These are phyloP conservation scores for Cokeromyces recurvatus DNA, from an alignment of 371 early-diverging fungal genomes.

Conservation along the genomic window DNA sequence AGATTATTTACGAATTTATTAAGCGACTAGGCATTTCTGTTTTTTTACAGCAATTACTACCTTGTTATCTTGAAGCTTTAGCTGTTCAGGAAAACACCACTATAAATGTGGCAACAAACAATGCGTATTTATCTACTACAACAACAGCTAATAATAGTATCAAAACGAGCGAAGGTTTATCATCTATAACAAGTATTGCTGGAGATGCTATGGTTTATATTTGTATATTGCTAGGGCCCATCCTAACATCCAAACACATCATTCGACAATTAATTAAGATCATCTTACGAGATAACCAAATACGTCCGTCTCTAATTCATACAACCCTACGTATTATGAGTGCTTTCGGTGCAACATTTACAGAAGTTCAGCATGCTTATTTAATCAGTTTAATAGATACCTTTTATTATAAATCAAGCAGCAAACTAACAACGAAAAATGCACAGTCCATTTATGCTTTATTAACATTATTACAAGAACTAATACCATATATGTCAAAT, in stretches of 20 bases:
- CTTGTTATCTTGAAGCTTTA: slow-evolving; percentile 58
- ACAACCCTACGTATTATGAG: slow-evolving; percentile 47
- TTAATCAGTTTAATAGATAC: slow-evolving; percentile 47
- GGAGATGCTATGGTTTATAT: slow-evolving; percentile 50
- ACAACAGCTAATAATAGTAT: no score
- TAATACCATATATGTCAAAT: slow-evolving; percentile 39
- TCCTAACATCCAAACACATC: slow-evolving; percentile 60
- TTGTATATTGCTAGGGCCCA: slow-evolving; percentile 51
- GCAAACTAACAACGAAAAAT: slow-evolving; percentile 18
- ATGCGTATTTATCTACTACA: no score
- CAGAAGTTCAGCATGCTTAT: slow-evolving; percentile 56
- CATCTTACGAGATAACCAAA: slow-evolving; percentile 44
- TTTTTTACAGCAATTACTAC: slow-evolving; percentile 58
- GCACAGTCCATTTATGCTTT: slow-evolving; percentile 27
- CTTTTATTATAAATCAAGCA: slow-evolving; percentile 13
- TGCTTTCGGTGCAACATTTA: slow-evolving; percentile 63
- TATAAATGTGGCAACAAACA: slow-evolving; percentile 2
- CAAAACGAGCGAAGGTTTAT: no score
- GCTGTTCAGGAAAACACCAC: slow-evolving; percentile 19
- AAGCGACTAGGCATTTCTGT: slow-evolving; percentile 49
- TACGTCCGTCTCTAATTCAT: slow-evolving; percentile 34
- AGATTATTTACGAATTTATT: slow-evolving; percentile 48
- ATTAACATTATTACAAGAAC: slow-evolving; percentile 31
- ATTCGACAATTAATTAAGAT: slow-evolving; percentile 57
- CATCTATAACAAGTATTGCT: no score